Evolutionary conservation across 2,329 filamentous ascomycete species (phyloP), one percentile per base, ranked within the genome.

Genomic region (Alternaria atra): DNA sequence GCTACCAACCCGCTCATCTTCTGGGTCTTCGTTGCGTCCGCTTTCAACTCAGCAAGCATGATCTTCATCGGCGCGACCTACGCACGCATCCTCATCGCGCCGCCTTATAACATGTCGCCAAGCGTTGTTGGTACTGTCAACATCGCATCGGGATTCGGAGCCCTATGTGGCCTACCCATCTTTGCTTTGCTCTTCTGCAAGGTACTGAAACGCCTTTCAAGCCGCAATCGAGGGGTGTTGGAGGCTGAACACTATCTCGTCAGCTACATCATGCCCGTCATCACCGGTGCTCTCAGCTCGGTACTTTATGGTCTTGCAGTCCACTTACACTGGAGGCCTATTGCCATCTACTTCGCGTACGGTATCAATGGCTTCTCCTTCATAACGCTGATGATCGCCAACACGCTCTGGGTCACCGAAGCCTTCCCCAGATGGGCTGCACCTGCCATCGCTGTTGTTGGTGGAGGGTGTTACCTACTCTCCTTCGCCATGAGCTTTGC

Each of bases 181-280:
- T 63, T 55, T 61, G 67, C 7, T 20, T 52, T 12, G 17, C 60
- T 8, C 15, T 70, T 13, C n/a, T 42, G 15, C 32, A 61, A 60
- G n/a, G 46, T 71, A 2, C 52, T 74, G 4, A 65, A 60, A 8
- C 59, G 59, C 7, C 64, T 77, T 1, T 58, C 69, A 8, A 63
- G 60, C 30, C 68, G 71, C 17, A 76, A 77, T 40, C 59, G 61
- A 13, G 74, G 74, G 13, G 67, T 75, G 1, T 65, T 66, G 1
- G 74, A 77, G 60, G 73, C 74, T 1, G 74, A 77, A 48, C 74
- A 77, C 48, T 74, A 72, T 32, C 71, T 77, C 25, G 47, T 77
- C 37, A 65, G 58, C 10, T 71, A 72, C 61, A 68, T 76, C 20
- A 48, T 72, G 1, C 72, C 74, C 4, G 67, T 76, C 25, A 12